These are phyloP conservation scores for Jackrogersella multiformis DNA, from an alignment of 495 filamentous ascomycete species.

Conservation along the genomic window DNA sequence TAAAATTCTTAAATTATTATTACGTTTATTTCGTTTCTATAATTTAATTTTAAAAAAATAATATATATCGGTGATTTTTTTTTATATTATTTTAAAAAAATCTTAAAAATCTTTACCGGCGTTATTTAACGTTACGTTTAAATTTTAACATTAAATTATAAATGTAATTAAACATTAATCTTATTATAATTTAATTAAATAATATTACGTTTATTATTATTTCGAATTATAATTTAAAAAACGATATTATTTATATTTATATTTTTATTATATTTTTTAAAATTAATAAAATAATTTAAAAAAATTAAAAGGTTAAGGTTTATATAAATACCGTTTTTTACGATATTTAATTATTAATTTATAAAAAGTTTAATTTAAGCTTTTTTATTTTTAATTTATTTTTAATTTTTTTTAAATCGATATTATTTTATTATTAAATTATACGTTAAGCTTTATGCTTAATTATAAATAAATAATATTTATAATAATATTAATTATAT, in stretches of 20 bases:
- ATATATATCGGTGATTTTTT: background rate
- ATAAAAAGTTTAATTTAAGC: background rate
- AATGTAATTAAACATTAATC: background rate
- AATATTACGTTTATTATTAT: background rate
- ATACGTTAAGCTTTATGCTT: background rate
- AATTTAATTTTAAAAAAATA: background rate
- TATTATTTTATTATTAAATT: background rate
- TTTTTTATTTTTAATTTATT: background rate
- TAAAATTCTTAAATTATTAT: background rate
- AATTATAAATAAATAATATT: background rate
- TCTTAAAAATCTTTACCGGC: background rate
- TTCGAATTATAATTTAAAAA: background rate
- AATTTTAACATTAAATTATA: background rate
- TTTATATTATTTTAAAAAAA: background rate
- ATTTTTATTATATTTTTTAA: background rate
- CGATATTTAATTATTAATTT: background rate
- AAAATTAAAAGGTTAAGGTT: too few species aligned
- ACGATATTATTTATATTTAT: background rate
- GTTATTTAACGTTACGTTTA: background rate
- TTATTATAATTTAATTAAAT: slow-evolving; percentile 1
- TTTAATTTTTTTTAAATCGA: background rate
- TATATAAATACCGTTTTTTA: too few species aligned
- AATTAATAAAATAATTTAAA: background rate
- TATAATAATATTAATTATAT: too few species aligned
- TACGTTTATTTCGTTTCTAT: background rate